Conservation (phyloP, 306 rosid genomes). For the Malus orientalis region DNA sequence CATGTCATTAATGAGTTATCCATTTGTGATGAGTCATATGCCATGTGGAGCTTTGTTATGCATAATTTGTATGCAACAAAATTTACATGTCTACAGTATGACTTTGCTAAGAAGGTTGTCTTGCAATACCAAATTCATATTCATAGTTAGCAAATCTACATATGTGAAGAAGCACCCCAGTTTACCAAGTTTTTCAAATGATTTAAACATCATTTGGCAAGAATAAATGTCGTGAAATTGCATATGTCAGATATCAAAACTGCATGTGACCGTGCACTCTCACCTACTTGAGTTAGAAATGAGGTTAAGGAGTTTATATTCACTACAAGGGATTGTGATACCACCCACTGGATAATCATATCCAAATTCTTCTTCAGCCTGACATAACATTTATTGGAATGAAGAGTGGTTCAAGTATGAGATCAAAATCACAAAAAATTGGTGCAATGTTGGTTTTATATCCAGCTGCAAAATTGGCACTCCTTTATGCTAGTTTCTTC, state of each 20-base stretch:
- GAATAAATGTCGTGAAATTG: background rate
- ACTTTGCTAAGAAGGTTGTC: too few relatives aligned
- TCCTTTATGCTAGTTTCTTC: too few relatives aligned
- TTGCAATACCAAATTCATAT: too few relatives aligned
- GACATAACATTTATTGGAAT: conserved; percentile 13
- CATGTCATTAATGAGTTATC: too few relatives aligned
- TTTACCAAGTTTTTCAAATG: too few relatives aligned
- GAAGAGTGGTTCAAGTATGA: conserved; percentile 32
- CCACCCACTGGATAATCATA: conserved; percentile 27
- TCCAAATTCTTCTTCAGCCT: conserved; percentile 18
- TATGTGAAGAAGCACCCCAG: too few relatives aligned
- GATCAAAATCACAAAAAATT: conserved; percentile 21
- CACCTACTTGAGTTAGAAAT: background rate
- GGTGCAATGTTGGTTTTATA: conserved; percentile 23
- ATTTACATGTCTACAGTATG: too few relatives aligned
- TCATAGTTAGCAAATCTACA: too few relatives aligned
- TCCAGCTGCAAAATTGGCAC: conserved; percentile 16
- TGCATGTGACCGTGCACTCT: background rate
- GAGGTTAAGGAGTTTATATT: conserved; percentile 7
- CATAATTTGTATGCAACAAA: too few relatives aligned
- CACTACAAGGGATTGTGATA: conserved; percentile 29
- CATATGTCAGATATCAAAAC: background rate
- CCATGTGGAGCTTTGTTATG: too few relatives aligned
- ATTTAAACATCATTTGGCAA: background rate
- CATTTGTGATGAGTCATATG: too few relatives aligned